Evolutionary conservation across 2,329 filamentous ascomycete species (phyloP).

Genomic region (Nemania serpens): DNA sequence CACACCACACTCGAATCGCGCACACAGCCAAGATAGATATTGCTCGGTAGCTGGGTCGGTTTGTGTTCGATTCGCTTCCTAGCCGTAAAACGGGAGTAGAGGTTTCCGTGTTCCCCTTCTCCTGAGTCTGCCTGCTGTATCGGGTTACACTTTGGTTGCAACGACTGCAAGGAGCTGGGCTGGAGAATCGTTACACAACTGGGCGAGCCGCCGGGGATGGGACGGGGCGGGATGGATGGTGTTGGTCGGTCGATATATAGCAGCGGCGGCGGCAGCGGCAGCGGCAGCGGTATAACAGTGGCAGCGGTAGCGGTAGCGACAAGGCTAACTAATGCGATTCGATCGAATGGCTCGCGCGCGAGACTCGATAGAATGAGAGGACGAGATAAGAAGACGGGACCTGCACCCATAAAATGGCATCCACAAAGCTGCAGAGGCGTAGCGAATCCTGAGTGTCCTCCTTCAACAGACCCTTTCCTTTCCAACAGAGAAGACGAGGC

Average conservation of each 20-base stretch:
- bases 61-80: constrained; percentile 14
- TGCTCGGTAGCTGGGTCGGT: constrained; percentile 18
- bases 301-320: constrained; percentile 17
- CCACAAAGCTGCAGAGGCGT: constrained; percentile 1
- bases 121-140: constrained; percentile 11
- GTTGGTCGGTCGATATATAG: constrained; percentile 31
- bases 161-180: constrained; percentile 24
- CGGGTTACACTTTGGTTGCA: constrained; percentile 24
- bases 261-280: neutral
- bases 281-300: neutral
- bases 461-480: constrained; percentile 16
- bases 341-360: constrained; percentile 17
- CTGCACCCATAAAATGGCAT: constrained; percentile 17
- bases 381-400: constrained; percentile 16
- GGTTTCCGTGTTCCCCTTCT: constrained; percentile 16
- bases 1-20: neutral
- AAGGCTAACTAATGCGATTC: constrained; percentile 28
- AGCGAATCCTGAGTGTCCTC: constrained; percentile 14
- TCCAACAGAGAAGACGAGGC: neutral
- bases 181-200: constrained; percentile 27
- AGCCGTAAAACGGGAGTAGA: constrained; percentile 7
- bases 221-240: constrained; percentile 26
- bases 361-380: constrained; percentile 22
- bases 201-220: constrained; percentile 32
- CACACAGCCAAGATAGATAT: constrained; percentile 5